Conservation (phyloP, 2,329 filamentous ascomycete species). For the Dryadomyces quercivorus region DNA sequence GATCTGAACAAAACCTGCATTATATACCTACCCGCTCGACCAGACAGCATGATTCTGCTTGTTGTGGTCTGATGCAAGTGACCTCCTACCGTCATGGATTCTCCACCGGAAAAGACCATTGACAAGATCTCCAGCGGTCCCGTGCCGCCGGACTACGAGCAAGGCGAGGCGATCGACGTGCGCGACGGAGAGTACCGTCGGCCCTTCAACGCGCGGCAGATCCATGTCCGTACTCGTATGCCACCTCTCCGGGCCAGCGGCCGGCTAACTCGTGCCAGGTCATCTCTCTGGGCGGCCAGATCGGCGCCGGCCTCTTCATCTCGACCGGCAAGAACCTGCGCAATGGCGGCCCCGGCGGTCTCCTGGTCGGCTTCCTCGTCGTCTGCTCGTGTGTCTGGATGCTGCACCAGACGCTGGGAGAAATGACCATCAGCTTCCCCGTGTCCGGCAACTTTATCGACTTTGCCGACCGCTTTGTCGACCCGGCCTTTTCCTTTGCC, state of each 20-base stretch:
- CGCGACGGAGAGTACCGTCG: slow-evolving; percentile 1
- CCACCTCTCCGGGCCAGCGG: background rate
- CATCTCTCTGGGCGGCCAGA: slow-evolving; percentile 5
- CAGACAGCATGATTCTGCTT: background rate
- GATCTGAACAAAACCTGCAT: too few species aligned
- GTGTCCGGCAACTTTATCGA: slow-evolving; percentile 5
- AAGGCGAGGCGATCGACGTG: background rate
- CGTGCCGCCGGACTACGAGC: background rate
- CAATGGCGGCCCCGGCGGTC: slow-evolving; percentile 2
- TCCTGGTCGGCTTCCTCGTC: slow-evolving; percentile 2
- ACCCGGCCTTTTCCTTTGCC: slow-evolving; percentile 5
- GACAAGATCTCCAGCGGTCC: background rate
- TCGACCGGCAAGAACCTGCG: slow-evolving; percentile 4
- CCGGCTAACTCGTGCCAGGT: background rate
- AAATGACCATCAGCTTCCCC: slow-evolving; percentile 6
- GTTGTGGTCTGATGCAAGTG: background rate
- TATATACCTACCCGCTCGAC: too few species aligned
- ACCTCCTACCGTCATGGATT: background rate
- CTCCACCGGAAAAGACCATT: background rate
- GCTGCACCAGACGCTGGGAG: slow-evolving; percentile 4
- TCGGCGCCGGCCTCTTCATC: slow-evolving; percentile 6
- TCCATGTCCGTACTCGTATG: background rate
- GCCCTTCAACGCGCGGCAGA: slow-evolving; percentile 1
- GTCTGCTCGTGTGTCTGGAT: slow-evolving; percentile 6
- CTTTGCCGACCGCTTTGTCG: slow-evolving; percentile 5